Percentiles rank a stretch among this genome's conserved stretches.
Evolutionary conservation across 2,329 filamentous ascomycete genomes (phyloP).

Genomic region (Biscogniauxia sp.): DNA sequence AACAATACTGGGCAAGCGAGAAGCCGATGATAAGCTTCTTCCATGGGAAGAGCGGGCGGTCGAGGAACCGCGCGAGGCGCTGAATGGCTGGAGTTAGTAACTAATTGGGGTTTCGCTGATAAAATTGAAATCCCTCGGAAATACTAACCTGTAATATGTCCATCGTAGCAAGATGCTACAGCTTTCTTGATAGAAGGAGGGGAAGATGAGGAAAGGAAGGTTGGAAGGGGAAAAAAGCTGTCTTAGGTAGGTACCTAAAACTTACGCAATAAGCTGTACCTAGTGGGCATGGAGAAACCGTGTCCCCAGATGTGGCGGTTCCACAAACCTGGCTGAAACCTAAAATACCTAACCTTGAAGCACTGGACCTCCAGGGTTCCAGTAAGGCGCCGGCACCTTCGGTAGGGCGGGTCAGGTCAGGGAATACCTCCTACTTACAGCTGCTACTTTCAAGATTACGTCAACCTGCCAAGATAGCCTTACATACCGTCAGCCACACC

Average conservation of each 20-base stretch:
- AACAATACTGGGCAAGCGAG: slow-evolving; percentile 83
- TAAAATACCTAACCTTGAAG: no score
- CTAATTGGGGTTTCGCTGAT: slow-evolving; percentile 3
- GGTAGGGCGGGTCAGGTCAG: no score
- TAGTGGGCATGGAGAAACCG: slow-evolving; percentile 22
- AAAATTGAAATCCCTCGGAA: not conserved
- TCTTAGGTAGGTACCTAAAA: slow-evolving; percentile 20
- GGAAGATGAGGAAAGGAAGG: not conserved
- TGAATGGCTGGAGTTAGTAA: slow-evolving; percentile 33
- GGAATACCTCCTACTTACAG: no score
- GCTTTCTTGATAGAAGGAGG: slow-evolving; percentile 17
- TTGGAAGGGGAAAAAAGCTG: slow-evolving; percentile 7
- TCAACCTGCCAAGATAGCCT: not conserved
- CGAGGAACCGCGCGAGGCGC: slow-evolving; percentile 80
- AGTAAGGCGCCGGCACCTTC: no score
- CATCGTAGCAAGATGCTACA: slow-evolving; percentile 25
- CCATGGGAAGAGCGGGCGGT: slow-evolving; percentile 93
- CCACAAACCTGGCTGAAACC: slow-evolving; percentile 7
- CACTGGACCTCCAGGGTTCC: not conserved
- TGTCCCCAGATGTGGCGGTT: slow-evolving; percentile 18
- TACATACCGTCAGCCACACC: not conserved
- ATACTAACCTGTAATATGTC: slow-evolving; percentile 36
- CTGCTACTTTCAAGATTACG: not conserved
- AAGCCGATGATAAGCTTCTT: slow-evolving; percentile 95
- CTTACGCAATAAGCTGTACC: slow-evolving; percentile 9